Conservation (phyloP, 306 rosid species). For the Ochetophila trinervis region DNA sequence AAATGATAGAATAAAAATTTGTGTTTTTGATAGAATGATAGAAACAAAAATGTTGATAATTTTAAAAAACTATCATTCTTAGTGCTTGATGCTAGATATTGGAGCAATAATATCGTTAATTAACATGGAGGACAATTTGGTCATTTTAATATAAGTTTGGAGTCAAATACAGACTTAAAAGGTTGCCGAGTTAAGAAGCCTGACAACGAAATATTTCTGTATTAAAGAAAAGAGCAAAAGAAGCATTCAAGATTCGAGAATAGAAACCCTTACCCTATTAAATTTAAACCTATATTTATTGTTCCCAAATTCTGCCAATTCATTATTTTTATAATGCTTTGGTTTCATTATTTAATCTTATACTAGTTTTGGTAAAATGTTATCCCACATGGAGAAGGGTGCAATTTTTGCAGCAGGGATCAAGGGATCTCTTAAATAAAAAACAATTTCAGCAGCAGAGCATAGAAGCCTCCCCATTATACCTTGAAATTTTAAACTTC, state of each 20-base stretch:
- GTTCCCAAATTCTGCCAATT: neutral
- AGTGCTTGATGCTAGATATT: neutral
- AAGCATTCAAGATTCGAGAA: conserved; percentile 49
- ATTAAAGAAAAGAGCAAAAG: conserved; percentile 5
- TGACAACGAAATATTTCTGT: conserved; percentile 30
- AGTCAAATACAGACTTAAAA: conserved; percentile 19
- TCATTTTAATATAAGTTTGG: neutral
- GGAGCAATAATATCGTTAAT: conserved; percentile 6
- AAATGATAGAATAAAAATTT: too few relatives aligned
- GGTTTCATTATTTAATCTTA: conserved; percentile 7
- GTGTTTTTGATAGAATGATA: too few relatives aligned
- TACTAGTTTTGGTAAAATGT: neutral
- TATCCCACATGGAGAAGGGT: conserved; percentile 38
- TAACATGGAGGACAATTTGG: conserved; percentile 2
- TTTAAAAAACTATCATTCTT: too few relatives aligned
- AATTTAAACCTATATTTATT: conserved; percentile 13
- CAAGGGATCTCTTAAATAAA: conserved; percentile 17
- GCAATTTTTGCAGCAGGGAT: conserved; percentile 29
- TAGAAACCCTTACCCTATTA: conserved; percentile 40
- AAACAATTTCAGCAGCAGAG: conserved; percentile 1
- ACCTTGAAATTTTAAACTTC: conserved; percentile 29
- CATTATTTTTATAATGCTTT: neutral
- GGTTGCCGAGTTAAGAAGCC: conserved; percentile 22
- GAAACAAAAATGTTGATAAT: too few relatives aligned
- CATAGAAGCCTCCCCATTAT: conserved; percentile 22